Base-by-base conservation (phyloP, 2,329 filamentous ascomycete species). In the Clarireedia homoeocarpa region DNA sequence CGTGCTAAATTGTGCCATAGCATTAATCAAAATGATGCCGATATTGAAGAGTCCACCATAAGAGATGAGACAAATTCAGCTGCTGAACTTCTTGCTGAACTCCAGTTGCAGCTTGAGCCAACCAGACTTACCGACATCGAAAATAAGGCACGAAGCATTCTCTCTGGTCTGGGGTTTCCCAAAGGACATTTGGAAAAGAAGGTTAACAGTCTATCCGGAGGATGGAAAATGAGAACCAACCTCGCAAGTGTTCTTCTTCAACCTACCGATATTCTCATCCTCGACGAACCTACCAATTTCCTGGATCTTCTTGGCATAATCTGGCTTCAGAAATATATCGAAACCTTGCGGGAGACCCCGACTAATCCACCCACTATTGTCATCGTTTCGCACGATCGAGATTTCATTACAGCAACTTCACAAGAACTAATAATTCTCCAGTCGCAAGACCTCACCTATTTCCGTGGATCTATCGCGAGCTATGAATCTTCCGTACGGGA, bases 281-380 rank as follows among this genome's bases (percentile, higher is more conserved):
- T 95, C 2, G 89, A 95, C 68, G 89, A 95, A 67, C 90, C 90
- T 0, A 95, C 89, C 36, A 95, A 95, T 66, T 95, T 89, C 67
- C 78, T 95, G 1, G 89, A 95, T 65, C 75, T 95, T 0, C 77
- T 91, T 0, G 88, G 88, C 1, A 91, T 95, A 56, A 82, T 95
- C 55, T 95, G 90, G 89, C 76, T 96, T 1, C 86, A 95, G 66
- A 79, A 79, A 12, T 85, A 91, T 66, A 79, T 95, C 9, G 74
- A 79, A 39, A 73, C 77, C 1, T 70, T 85, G 2, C 75, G 76
- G 4, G 78, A 82, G 20, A 70, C 69, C 0, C 72, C 76, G 0
- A 71, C 75, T 2, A 80, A 77, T 0, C 63, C 79, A 0, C 80
- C 81, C 0, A 94, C 89, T 0, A 76, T 94, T 1, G 75, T 95